These are phyloP conservation scores for Neurospora tetrasperma DNA, from an alignment of 495 filamentous ascomycete genomes.

Conservation along the genomic window DNA sequence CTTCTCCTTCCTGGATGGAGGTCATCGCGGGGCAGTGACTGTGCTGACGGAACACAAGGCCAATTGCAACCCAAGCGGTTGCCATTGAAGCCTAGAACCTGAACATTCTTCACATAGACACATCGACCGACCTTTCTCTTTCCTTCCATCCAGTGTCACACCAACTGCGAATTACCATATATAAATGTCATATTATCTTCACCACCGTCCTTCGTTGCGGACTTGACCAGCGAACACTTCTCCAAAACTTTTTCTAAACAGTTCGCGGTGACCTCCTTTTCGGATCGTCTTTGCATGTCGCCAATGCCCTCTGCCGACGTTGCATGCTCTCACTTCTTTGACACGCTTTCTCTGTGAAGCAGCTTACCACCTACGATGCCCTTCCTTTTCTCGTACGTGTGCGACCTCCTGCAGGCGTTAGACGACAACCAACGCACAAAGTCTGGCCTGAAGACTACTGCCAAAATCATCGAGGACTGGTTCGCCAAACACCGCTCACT, in stretches of 20 bases:
- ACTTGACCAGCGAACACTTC: neutral
- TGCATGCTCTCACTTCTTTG: neutral
- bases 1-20: neutral
- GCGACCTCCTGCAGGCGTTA: conserved; percentile 49
- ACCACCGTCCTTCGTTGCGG: neutral
- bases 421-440: conserved; percentile 19
- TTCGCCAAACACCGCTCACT: conserved; percentile 43
- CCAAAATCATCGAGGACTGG: conserved; percentile 44
- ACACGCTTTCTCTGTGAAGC: neutral
- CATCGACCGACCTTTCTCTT: neutral
- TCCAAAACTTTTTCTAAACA: neutral
- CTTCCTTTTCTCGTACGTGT: conserved; percentile 50
- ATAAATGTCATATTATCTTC: neutral
- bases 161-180: neutral
- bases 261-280: neutral
- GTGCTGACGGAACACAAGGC: neutral
- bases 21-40: neutral
- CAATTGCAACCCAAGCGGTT: neutral
- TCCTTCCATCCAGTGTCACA: neutral
- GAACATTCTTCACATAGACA: neutral
- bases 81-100: neutral
- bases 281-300: neutral
- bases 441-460: conserved; percentile 2
- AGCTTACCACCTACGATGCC: conserved; percentile 35
- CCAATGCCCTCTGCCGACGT: neutral